Base-by-base conservation (phyloP, 2,329 filamentous ascomycete species). In the Fusarium haematococcum region DNA sequence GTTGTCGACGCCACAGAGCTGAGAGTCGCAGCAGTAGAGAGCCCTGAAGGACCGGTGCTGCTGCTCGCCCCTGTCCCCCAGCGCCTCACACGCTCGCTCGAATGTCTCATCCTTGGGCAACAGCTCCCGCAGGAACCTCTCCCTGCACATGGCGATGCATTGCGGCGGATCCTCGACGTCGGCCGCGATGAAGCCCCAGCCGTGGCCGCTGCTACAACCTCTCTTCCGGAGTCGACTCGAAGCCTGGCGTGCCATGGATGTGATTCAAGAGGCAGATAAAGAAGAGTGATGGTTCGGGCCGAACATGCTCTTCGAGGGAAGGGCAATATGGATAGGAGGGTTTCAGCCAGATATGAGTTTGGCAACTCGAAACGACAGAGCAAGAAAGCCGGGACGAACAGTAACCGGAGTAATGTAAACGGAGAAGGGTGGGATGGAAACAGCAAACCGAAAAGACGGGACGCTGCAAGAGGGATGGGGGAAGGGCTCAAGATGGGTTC, bases 1-100 rank as follows among this genome's bases (percentile, higher is more conserved):
- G 60, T 81, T 79, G 63, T 82, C 80, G 52, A 89, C 86, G 32
- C 88, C 88, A 75, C 88, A 90, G 58, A 83, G 82, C 60, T 82
- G 83, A 58, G 84, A 82, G 76, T 89, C 87, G 78, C 88, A 89
- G 78, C 87, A 87, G 76, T 90, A 90, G 25, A 89, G 80, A 45
- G 80, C 77, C 82, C 83, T 85, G 13, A 89, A 81, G n/a, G 69
- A 67, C 9, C 77, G 60, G 48, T 81, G 76, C 30, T 77, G 75
- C 60, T 78, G 75, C 35, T 69, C 63, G 9, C 67, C 62, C 23
- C 60, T 75, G 77, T 79, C 68, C 72, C 79, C 73, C 6, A 84
- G 78, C 7, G 69, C 70, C 68, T 80, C 69, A 71, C 85, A 86
- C 39, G 79, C 77, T 11, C 73, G 66, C 10, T 69, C 59, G 69